Base-by-base conservation (phyloP, 2,329 filamentous ascomycete genomes). In the Penicillium sp. region DNA sequence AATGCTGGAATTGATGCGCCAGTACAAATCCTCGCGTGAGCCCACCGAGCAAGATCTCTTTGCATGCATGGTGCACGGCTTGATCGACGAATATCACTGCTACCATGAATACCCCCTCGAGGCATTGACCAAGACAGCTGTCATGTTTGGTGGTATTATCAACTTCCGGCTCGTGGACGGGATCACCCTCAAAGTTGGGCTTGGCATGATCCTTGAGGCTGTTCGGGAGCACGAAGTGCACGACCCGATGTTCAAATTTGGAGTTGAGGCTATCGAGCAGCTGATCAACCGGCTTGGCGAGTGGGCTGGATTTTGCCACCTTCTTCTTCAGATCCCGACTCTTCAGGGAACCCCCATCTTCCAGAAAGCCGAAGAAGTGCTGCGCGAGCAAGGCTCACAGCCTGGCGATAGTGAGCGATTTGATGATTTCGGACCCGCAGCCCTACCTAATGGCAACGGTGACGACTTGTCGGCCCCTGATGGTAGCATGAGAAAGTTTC, bases 181-280 rank as follows among this genome's bases (percentile, higher is more conserved):
- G 37, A 81, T 98, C 13, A 89, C 93, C 3, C 81, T 97, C 32
- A 90, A 95, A 64, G 90, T 95, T 48, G 93, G 88, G n/a, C 76
- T 97, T 12, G 90, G 88, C 12, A 96, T 98, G 89, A 95, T 98
- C 54, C 76, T 97, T n/a, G 90, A 98, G 67, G 89, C 93, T 9
- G 90, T 98, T 25, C 81, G 88, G 55, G 90, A 95, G 54, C 88
- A 93, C 61, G 74, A 79, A 29, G 82, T 86, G 0, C 86, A 94
- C 29, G 84, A 90, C 51, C 84, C 88, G 1, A 97, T 98, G 93
- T 97, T 93, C 75, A 95, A 96, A 62, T 98, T 98, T 65, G 93
- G 94, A 9, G 78, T 98, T 9, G 93, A 98, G 66, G 93, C 93
- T 12, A 79, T 98, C 51, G 85, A 96, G 66, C 90, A 97, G 67